Evolutionary conservation across 176 grass and related monocot species (phyloP).

Genomic region (Aegilops speltoides): DNA sequence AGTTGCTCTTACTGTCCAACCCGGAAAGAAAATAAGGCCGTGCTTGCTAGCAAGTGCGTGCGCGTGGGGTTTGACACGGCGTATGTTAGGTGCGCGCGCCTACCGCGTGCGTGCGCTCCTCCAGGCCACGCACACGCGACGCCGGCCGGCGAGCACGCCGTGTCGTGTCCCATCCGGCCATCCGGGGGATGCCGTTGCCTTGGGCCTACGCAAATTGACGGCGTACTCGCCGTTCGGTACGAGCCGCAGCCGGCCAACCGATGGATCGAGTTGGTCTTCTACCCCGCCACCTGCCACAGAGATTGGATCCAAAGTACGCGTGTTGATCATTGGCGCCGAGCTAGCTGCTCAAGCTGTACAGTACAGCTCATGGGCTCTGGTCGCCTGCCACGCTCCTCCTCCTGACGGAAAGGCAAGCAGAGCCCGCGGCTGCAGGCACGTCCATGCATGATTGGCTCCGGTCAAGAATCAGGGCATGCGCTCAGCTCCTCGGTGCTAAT

Average conservation of each 20-base stretch:
- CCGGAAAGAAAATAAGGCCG: not conserved
- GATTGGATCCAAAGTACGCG: too few relatives aligned
- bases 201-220: conserved; percentile 1
- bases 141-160: not conserved
- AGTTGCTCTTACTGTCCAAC: not conserved
- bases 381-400: not conserved
- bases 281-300: not conserved
- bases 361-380: not conserved
- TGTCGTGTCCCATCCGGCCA: conserved; percentile 1
- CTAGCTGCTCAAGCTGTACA: not conserved
- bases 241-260: not conserved
- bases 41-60: too few relatives aligned
- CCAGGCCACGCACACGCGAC: not conserved
- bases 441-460: not conserved
- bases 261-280: not conserved
- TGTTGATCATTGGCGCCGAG: not conserved
- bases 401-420: not conserved
- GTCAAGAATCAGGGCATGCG: not conserved
- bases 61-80: too few relatives aligned
- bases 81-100: too few relatives aligned
- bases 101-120: too few relatives aligned
- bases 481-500: too few relatives aligned
- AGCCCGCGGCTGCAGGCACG: not conserved
- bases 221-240: conserved; percentile 32
- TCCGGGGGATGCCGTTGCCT: not conserved